phyloP scores from a whole-genome alignment of 2,329 filamentous ascomycete species.

The Emericellopsis cladophorae region DNA sequence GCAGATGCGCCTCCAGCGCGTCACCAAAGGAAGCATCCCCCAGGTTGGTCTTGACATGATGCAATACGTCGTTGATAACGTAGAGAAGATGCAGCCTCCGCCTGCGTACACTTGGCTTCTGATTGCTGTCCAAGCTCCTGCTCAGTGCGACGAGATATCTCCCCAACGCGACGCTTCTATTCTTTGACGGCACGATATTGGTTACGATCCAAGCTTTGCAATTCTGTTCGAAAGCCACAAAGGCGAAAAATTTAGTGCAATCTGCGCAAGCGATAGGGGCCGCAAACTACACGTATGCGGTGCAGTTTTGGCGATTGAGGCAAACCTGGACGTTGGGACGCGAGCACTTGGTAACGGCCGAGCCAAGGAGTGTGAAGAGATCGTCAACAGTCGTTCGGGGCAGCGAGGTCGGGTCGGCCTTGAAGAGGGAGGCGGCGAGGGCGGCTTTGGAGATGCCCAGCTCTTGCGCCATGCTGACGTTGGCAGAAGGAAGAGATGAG shows the following conservation, averaged over 20 bases:
- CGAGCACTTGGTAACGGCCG: constrained; percentile 58
- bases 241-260: constrained; percentile 3
- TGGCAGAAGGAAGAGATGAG: neutral
- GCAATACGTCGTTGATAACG: constrained; percentile 64
- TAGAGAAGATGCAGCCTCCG: constrained; percentile 67
- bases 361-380: constrained; percentile 55
- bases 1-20: constrained; percentile 45
- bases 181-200: constrained; percentile 55
- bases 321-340: constrained; percentile 83
- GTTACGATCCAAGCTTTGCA: constrained; percentile 78
- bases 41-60: constrained; percentile 48
- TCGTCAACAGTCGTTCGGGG: constrained; percentile 55
- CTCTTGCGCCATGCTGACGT: constrained; percentile 47
- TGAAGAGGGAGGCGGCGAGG: constrained; percentile 61
- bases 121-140: constrained; percentile 21
- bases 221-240: constrained; percentile 45
- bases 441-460: constrained; percentile 68
- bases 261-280: neutral
- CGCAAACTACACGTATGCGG: no score
- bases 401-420: constrained; percentile 59
- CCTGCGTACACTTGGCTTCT: constrained; percentile 45
- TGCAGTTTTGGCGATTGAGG: constrained; percentile 12
- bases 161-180: constrained; percentile 53
- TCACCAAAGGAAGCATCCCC: constrained; percentile 39
- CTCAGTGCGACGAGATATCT: constrained; percentile 65